phyloP scores from a whole-genome alignment of 805 yeast species.

The Pichia kluyveri region DNA sequence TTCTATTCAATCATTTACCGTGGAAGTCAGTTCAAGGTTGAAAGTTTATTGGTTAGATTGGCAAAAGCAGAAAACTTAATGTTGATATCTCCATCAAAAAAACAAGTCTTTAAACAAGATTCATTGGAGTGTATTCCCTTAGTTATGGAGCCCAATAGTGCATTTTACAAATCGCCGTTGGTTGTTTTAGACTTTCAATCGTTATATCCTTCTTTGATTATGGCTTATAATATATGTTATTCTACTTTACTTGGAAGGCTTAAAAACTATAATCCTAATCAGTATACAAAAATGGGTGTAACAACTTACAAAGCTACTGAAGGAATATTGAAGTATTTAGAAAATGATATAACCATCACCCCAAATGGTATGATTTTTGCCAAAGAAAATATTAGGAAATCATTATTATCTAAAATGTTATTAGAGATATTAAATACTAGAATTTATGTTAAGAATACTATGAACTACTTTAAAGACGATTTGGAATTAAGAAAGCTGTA shows the following conservation, averaged over 20 bases:
- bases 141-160: conserved; percentile 86
- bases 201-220: conserved; percentile 83
- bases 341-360: conserved; percentile 53
- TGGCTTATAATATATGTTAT: conserved; percentile 85
- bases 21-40: conserved; percentile 93
- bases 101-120: conserved; percentile 74
- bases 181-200: conserved; percentile 91
- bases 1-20: conserved; percentile 79
- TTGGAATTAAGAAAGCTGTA: conserved; percentile 44
- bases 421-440: conserved; percentile 75
- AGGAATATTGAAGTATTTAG: conserved; percentile 46
- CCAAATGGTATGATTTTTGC: conserved; percentile 86
- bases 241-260: conserved; percentile 63
- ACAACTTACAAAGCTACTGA: conserved; percentile 39
- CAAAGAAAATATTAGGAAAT: conserved; percentile 54
- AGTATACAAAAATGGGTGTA: conserved; percentile 45
- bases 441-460: conserved; percentile 66
- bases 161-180: conserved; percentile 79
- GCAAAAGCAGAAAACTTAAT: conserved; percentile 70
- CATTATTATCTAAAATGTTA: conserved; percentile 75
- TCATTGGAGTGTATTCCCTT: conserved; percentile 84
- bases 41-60: conserved; percentile 67
- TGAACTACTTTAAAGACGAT: conserved; percentile 44
- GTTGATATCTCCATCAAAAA: conserved; percentile 68
- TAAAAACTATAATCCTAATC: conserved; percentile 38